Base-by-base conservation (phyloP, 495 filamentous ascomycete species). In the Neurospora sp. region DNA sequence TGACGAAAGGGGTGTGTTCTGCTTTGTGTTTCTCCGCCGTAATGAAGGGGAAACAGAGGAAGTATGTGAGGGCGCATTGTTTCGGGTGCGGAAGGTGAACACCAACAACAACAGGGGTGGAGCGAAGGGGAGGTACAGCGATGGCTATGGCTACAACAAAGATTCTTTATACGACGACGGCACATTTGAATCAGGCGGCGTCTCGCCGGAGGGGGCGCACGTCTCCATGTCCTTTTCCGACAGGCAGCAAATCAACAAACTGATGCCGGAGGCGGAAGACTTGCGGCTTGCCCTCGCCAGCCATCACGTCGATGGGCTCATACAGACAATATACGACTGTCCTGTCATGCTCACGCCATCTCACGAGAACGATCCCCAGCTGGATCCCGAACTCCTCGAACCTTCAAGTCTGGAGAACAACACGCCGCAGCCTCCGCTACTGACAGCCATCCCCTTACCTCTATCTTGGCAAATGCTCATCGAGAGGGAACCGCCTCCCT, bases 281-380 rank as follows among this genome's bases (percentile, higher is more conserved):
- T 27, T 59, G 48, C 48, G 48, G 1, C 48, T 59, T 27, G 20
- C 20, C 0, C 20, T 59, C 0, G 48, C 48, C 3, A 59, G 40
- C 5, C 0, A 40, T 0, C 72, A 78, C 12, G 27, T 18, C 0
- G 69, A 72, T 0, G 75, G 73, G 0, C 66, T 72, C 12, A 38
- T 78, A 12, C 72, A 76, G 2, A 74, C 72, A 1, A 69, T 77
- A 8, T 78, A 78, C 35, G 77, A 78, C 44, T 78, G 75, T 23
- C 77, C 75, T 18, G 10, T 75, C 11, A 78, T 74, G 5, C 40
- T 78, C 39, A 73, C 75, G 0, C 9, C 41, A 7, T 44, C 71
- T 1, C 27, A 20, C 11, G 7, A 31, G 0, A 12, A 41, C 7
- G 69, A 72, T 16, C 9, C 71, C 12, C 10, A 14, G 7, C 2